Percentiles rank a stretch among this genome's conserved stretches.
phyloP scores from a whole-genome alignment of 768 basidiomycete genomes.

The Hortiboletus flavorubellus region DNA sequence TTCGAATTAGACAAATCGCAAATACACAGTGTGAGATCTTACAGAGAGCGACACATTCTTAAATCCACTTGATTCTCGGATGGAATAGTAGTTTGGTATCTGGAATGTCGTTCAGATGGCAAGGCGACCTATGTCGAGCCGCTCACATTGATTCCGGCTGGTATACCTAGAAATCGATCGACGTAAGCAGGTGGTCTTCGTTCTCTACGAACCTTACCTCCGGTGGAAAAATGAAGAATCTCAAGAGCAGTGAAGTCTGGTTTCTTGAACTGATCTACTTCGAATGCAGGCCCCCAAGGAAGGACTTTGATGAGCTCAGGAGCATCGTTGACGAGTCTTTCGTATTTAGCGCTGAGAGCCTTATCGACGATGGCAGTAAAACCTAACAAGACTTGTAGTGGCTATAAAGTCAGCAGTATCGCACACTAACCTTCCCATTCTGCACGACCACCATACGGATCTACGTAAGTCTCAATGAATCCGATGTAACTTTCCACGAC shows the following conservation, averaged over 20 bases:
- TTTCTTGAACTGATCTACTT: constrained; percentile 74
- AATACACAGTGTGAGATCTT: constrained; percentile 24
- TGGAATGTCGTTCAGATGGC: constrained; percentile 23
- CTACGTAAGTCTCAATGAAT: constrained; percentile 84
- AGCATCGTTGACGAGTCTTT: constrained; percentile 69
- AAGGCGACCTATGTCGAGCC: not conserved
- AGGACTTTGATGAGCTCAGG: constrained; percentile 75
- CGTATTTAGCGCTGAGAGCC: constrained; percentile 76
- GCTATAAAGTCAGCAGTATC: not conserved
- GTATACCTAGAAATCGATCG: constrained; percentile 52
- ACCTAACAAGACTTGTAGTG: constrained; percentile 40
- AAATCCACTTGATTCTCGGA: constrained; percentile 79
- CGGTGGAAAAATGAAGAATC: constrained; percentile 78
- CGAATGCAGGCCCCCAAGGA: constrained; percentile 73
- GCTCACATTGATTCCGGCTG: constrained; percentile 78
- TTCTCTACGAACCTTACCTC: constrained; percentile 44
- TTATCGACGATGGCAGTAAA: constrained; percentile 91
- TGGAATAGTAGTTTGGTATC: constrained; percentile 86
- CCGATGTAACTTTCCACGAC: constrained; percentile 88
- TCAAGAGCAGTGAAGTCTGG: constrained; percentile 88
- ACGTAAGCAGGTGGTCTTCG: not conserved
- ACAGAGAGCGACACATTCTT: constrained; percentile 87
- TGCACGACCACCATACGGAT: constrained; percentile 87
- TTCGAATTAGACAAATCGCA: not conserved
- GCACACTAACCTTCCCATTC: constrained; percentile 78